Conservation (phyloP, 176 grass and related monocot species). For the Bonia amplexicaulis region DNA sequence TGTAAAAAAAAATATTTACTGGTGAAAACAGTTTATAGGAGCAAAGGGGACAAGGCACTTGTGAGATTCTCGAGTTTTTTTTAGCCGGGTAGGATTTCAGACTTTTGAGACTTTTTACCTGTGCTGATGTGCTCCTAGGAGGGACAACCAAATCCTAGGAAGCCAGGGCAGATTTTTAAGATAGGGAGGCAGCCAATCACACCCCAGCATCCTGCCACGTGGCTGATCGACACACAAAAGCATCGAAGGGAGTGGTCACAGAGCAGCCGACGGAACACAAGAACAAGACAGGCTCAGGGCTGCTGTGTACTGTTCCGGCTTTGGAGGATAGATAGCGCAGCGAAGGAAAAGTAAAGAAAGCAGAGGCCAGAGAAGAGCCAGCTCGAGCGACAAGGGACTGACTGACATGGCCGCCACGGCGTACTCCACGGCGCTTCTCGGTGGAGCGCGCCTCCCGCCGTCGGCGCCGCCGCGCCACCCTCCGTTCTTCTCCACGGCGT, state of each 20-base stretch:
- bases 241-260: conserved; percentile 1
- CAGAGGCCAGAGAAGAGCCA: conserved; percentile 5
- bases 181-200: conserved; percentile 59
- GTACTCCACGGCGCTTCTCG: conserved; percentile 58
- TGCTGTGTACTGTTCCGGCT: background rate
- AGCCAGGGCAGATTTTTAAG: conserved; percentile 35
- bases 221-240: conserved; percentile 1
- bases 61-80: no score
- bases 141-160: background rate
- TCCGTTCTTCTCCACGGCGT: conserved; percentile 23
- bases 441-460: conserved; percentile 33
- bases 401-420: conserved; percentile 42
- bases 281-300: background rate
- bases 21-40: no score
- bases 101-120: no score
- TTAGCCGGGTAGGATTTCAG: no score
- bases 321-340: background rate
- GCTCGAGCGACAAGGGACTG: background rate
- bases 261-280: background rate
- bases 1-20: no score
- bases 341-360: background rate
- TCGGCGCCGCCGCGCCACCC: conserved; percentile 4
- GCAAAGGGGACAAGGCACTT: no score
- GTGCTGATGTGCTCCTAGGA: background rate
- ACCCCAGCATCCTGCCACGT: conserved; percentile 15